Evolutionary conservation across 176 grass and related monocot genomes (phyloP).

Genomic region (Olyra latifolia): DNA sequence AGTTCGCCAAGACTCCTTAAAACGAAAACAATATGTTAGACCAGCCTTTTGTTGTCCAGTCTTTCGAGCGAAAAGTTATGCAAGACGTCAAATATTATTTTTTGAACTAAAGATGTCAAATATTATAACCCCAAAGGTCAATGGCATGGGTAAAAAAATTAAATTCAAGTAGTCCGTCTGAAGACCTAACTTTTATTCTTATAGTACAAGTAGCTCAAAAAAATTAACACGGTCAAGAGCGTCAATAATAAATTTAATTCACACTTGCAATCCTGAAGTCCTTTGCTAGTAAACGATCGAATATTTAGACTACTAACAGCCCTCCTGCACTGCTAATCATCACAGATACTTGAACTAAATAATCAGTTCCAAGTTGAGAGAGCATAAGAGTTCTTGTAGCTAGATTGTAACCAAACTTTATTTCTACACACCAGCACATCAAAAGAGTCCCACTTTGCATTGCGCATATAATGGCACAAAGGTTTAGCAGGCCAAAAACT

Average conservation of each 20-base stretch:
- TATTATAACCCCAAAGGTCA: too few relatives aligned
- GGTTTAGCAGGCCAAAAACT: background rate
- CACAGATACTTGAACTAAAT: constrained; percentile 12
- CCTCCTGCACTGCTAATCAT: background rate
- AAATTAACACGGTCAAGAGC: background rate
- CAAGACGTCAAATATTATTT: background rate
- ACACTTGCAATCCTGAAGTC: background rate
- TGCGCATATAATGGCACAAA: background rate
- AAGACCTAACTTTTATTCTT: background rate
- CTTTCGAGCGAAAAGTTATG: background rate
- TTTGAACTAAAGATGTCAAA: too few relatives aligned
- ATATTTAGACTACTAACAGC: background rate
- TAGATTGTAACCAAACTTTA: background rate
- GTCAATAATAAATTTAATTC: constrained; percentile 4
- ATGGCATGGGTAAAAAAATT: background rate
- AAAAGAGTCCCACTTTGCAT: background rate
- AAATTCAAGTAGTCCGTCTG: background rate
- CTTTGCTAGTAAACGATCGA: background rate
- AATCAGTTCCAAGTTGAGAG: background rate
- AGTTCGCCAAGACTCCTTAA: background rate
- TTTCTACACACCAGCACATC: background rate
- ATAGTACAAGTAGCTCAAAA: background rate
- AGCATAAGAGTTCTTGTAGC: background rate
- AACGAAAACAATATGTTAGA: constrained; percentile 18
- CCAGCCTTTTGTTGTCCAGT: background rate